These are phyloP conservation scores for Calendula officinalis DNA, from an alignment of 129 eudicot genomes.

Conservation along the genomic window DNA sequence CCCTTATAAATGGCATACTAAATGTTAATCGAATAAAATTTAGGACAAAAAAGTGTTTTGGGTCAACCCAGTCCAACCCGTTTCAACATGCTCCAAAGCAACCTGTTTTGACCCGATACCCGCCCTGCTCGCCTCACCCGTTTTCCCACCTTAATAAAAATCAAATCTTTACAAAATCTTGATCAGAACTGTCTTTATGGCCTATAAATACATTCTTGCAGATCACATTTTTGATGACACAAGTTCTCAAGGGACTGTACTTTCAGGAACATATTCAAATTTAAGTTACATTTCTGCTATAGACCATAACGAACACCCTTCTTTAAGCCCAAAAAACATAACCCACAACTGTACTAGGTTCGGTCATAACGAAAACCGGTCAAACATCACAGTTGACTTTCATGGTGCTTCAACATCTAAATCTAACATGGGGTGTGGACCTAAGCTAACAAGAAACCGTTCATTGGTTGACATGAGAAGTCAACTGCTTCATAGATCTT, in stretches of 20 bases:
- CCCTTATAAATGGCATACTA: background rate
- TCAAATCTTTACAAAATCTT: slow-evolving; percentile 14
- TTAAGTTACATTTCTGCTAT: slow-evolving; percentile 56
- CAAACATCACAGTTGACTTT: slow-evolving; percentile 21
- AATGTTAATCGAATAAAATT: background rate
- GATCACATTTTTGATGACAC: slow-evolving; percentile 66
- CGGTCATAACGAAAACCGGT: slow-evolving; percentile 29
- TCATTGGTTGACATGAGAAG: slow-evolving; percentile 79
- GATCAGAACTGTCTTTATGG: slow-evolving; percentile 14
- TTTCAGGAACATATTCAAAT: slow-evolving; percentile 62
- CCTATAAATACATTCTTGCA: slow-evolving; percentile 40
- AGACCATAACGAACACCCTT: slow-evolving; percentile 38
- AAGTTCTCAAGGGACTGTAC: slow-evolving; percentile 65
- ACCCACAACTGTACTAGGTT: slow-evolving; percentile 50
- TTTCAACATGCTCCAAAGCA: background rate
- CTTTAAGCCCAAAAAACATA: slow-evolving; percentile 40
- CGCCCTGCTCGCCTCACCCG: background rate
- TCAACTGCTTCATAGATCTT: slow-evolving; percentile 70
- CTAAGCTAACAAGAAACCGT: slow-evolving; percentile 51
- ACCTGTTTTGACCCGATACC: slow-evolving; percentile 1
- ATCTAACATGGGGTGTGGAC: slow-evolving; percentile 26
- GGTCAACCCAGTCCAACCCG: background rate
- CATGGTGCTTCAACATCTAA: slow-evolving; percentile 38
- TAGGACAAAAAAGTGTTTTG: background rate
- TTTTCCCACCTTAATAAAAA: slow-evolving; percentile 10